Evolutionary conservation across 352 stramenopile species (phyloP), one percentile per base, ranked within the genome.

Genomic region (Phytophthora pisi): DNA sequence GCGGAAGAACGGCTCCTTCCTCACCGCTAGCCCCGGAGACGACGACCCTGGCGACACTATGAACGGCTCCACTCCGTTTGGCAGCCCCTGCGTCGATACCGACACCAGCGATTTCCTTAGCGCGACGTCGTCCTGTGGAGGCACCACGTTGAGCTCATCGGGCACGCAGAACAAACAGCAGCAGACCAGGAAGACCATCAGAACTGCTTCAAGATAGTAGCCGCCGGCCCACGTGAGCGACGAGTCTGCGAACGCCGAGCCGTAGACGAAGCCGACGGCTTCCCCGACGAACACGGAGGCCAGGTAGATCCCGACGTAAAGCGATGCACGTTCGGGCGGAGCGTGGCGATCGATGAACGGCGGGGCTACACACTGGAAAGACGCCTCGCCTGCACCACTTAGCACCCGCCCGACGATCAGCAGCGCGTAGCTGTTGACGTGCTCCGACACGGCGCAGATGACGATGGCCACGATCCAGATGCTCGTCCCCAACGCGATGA

Each of bases 241-340:
- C 13, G 70, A 84, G 2, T 66, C 53, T 10, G 81, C 74, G 30
- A 92, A 79, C 10, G 78, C 23, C 26, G 81, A 77, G 38, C 81
- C 84, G 51, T 91, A 94, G 15, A 86, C 72, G 61, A 94, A 96
- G 26, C 89, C 89, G 28, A 91, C 53, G 9, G 88, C 89, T 46
- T 80, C 90, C 10, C 88, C 87, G 8, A 90, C 76, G 30, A 92
- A 91, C 50, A 97, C 86, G 11, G 83, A 88, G 46, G 77, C 87
- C 58, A 97, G 85, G 74, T 94, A 97, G 40, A 97, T 65, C 31
- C 82, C 89, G 13, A 98, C 74, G 79, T 89, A 98, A 42, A 92
- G 61, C 5, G 89, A 89, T 26, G 73, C 67, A 16, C 75, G 70
- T 4, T 75, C 52, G 20, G 73, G 54, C 3, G 78, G 77, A 2